These are phyloP conservation scores for Hymenoscyphus infarciens DNA, from an alignment of 2,329 filamentous ascomycete species.

Conservation along the genomic window DNA sequence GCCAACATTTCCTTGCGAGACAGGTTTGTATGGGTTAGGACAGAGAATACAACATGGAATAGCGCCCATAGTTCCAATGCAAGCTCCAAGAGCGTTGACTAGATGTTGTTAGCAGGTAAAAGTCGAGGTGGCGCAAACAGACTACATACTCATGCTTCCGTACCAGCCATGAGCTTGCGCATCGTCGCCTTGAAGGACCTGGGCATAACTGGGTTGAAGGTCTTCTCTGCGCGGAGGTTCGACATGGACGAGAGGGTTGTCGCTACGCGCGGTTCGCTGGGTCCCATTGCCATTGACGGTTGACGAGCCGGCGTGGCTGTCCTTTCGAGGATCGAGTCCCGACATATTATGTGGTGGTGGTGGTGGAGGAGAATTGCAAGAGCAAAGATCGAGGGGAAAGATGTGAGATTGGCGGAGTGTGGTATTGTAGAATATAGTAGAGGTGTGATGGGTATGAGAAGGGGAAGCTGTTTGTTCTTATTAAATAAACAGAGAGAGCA, in stretches of 20 bases:
- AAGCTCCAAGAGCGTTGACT: slow-evolving; percentile 71
- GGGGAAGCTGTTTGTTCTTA: neutral
- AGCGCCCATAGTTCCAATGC: slow-evolving; percentile 76
- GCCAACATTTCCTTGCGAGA: slow-evolving; percentile 89
- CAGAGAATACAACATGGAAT: slow-evolving; percentile 88
- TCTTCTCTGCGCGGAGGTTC: slow-evolving; percentile 79
- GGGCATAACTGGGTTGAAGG: slow-evolving; percentile 69
- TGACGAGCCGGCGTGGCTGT: neutral
- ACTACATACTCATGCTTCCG: slow-evolving; percentile 69
- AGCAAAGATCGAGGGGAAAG: neutral
- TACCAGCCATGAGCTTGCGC: slow-evolving; percentile 84
- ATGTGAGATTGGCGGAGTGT: neutral
- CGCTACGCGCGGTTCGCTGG: slow-evolving; percentile 17
- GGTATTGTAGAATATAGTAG: neutral
- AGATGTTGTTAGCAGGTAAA: slow-evolving; percentile 14
- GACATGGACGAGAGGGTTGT: slow-evolving; percentile 59
- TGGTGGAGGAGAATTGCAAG: too few species aligned
- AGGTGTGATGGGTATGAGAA: neutral
- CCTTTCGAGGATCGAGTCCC: neutral
- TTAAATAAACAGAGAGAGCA: neutral
- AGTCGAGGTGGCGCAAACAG: neutral
- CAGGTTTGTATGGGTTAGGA: slow-evolving; percentile 93
- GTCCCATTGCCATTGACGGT: neutral
- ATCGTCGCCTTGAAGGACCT: slow-evolving; percentile 57
- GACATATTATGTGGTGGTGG: neutral